Percentiles rank a stretch among this genome's conserved stretches.
These are phyloP conservation scores for Malus hybrid DNA, from an alignment of 331 rosid genomes.

Conservation along the genomic window DNA sequence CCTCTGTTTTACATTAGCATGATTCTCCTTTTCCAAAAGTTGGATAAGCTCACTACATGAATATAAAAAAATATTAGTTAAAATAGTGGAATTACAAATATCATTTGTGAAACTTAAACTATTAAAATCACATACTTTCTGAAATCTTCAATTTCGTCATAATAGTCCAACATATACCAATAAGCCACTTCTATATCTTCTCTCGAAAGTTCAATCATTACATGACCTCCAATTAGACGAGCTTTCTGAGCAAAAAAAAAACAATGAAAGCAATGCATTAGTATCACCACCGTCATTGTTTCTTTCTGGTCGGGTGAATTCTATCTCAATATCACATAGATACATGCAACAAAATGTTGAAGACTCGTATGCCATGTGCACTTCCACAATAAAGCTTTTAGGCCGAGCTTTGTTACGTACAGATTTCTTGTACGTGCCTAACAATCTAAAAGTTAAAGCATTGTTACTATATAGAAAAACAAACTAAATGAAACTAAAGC, in stretches of 20 bases:
- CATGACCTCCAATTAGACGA: too few species aligned
- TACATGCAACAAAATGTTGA: background rate
- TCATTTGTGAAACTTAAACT: too few species aligned
- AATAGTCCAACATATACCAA: background rate
- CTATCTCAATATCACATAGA: background rate
- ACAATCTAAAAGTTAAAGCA: background rate
- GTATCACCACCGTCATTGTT: constrained; percentile 2
- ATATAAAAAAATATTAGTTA: too few species aligned
- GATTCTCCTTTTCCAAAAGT: too few species aligned
- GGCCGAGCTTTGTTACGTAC: background rate
- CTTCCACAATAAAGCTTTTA: background rate
- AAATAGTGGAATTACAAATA: too few species aligned
- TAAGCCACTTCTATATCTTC: background rate
- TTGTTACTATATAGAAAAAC: background rate
- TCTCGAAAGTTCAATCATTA: too few species aligned
- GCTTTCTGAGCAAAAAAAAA: background rate
- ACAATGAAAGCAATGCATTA: background rate
- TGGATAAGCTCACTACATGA: background rate
- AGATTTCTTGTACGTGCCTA: background rate
- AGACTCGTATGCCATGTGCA: background rate
- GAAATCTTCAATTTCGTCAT: background rate
- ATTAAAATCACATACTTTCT: too few species aligned
- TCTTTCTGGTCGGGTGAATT: background rate
- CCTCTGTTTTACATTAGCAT: too few species aligned
- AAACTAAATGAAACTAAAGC: background rate